Percentiles rank a stretch among this genome's conserved stretches.
Conservation (phyloP, 257 asterid species). For the Salvia hispanica region DNA sequence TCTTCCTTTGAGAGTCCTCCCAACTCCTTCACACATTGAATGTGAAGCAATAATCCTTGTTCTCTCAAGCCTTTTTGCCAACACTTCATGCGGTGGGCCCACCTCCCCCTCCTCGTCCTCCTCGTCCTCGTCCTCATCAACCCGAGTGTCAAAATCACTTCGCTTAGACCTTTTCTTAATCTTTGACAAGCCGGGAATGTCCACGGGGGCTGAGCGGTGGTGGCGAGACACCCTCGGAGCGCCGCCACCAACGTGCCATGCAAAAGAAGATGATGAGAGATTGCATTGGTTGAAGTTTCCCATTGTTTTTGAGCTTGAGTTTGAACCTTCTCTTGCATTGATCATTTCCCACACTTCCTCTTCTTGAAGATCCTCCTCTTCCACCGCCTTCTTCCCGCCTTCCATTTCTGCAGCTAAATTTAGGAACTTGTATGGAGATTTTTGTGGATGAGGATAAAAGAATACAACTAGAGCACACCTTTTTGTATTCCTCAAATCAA, state of each 20-base stretch:
- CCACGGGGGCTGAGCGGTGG: constrained; percentile 35
- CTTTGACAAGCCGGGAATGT: constrained; percentile 41
- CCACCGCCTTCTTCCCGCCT: constrained; percentile 13
- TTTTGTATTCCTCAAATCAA: not conserved
- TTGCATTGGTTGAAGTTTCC: not conserved
- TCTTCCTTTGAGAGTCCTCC: constrained; percentile 59
- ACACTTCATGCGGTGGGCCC: constrained; percentile 46
- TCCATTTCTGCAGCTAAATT: constrained; percentile 29
- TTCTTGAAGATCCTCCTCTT: constrained; percentile 48
- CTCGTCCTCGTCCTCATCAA: not conserved
- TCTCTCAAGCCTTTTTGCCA: constrained; percentile 35
- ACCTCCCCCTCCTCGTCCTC: constrained; percentile 33
- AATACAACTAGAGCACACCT: not conserved
- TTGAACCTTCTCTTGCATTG: constrained; percentile 33
- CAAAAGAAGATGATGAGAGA: no score
- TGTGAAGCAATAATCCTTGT: constrained; percentile 41
- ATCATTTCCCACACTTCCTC: constrained; percentile 48
- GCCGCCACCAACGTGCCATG: constrained; percentile 14
- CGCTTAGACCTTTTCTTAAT: constrained; percentile 24
- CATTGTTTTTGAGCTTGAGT: no score
- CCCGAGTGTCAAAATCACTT: not conserved
- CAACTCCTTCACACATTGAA: constrained; percentile 59
- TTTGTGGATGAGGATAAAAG: not conserved
- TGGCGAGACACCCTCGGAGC: not conserved
- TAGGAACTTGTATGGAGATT: not conserved